These are phyloP conservation scores for Boletus vinaceobasis DNA, from an alignment of 768 basidiomycete species.

Conservation along the genomic window DNA sequence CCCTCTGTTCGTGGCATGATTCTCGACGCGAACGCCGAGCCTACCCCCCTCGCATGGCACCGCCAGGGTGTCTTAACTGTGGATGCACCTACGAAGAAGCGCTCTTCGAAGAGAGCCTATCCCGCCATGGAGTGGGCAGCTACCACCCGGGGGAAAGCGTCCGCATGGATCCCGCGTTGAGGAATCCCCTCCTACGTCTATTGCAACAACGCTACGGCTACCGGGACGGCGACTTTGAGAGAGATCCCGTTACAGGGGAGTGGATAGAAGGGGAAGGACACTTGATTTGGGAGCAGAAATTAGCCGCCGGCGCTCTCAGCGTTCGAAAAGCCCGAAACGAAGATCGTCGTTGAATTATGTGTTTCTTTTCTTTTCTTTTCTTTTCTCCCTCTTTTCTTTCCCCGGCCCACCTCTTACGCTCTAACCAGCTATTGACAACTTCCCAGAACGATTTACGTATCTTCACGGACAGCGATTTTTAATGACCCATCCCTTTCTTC, in stretches of 20 bases:
- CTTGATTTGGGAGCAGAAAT: conserved; percentile 58
- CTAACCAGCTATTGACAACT: conserved; percentile 11
- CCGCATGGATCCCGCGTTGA: conserved; percentile 84
- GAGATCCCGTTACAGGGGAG: conserved; percentile 55
- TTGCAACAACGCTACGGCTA: conserved; percentile 73
- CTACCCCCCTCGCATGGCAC: conserved; percentile 77
- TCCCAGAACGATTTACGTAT: conserved; percentile 24
- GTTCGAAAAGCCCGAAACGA: conserved; percentile 36
- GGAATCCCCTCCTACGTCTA: conserved; percentile 74
- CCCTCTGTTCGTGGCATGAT: conserved; percentile 88
- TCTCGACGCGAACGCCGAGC: conserved; percentile 78
- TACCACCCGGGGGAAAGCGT: conserved; percentile 83
- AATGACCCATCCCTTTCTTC: conserved; percentile 12
- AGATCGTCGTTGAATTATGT: conserved; percentile 36
- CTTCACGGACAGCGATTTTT: conserved; percentile 19
- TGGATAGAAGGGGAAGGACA: conserved; percentile 72
- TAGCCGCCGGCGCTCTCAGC: conserved; percentile 35
- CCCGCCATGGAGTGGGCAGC: conserved; percentile 75
- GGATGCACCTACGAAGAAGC: conserved; percentile 84
- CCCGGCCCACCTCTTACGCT: conserved; percentile 3
- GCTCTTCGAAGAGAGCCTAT: conserved; percentile 79
- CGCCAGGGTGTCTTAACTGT: conserved; percentile 75
- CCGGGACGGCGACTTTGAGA: conserved; percentile 83
- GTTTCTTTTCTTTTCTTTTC: not conserved
- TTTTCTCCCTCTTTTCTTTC: not conserved